These are phyloP conservation scores for Poronia punctata DNA, from an alignment of 495 filamentous ascomycete genomes.

Conservation along the genomic window DNA sequence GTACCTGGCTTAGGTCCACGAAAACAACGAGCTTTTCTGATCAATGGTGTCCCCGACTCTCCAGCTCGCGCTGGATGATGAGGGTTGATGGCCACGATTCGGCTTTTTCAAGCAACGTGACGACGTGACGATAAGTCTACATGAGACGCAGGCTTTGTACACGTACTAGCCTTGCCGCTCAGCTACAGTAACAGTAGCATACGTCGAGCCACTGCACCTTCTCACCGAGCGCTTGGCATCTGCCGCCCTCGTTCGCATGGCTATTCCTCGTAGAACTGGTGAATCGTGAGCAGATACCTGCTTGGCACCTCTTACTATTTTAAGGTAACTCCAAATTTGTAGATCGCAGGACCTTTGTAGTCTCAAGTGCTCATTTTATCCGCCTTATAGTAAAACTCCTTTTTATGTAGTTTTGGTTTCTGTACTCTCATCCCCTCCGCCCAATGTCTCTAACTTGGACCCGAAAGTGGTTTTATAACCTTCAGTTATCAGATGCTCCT, in stretches of 20 bases:
- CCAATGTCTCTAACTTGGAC: conserved; percentile 6
- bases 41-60: conserved; percentile 87
- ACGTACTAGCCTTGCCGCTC: background rate
- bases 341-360: no score
- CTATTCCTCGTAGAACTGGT: no score
- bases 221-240: no score
- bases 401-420: no score
- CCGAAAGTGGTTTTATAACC: conserved; percentile 38
- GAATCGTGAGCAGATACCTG: no score
- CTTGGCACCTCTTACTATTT: no score
- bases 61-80: conserved; percentile 48
- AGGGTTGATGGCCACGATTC: conserved; percentile 86
- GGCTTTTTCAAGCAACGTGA: conserved; percentile 4
- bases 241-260: no score
- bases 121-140: conserved; percentile 4
- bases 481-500: conserved; percentile 39
- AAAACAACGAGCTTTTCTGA: conserved; percentile 56
- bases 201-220: no score
- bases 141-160: background rate
- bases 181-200: no score
- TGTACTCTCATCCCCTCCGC: background rate
- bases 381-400: no score
- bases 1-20: conserved; percentile 43
- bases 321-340: no score
- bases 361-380: no score